Evolutionary conservation across 495 filamentous ascomycete genomes (phyloP).

Genomic region (Penicillium macrosclerotiorum): DNA sequence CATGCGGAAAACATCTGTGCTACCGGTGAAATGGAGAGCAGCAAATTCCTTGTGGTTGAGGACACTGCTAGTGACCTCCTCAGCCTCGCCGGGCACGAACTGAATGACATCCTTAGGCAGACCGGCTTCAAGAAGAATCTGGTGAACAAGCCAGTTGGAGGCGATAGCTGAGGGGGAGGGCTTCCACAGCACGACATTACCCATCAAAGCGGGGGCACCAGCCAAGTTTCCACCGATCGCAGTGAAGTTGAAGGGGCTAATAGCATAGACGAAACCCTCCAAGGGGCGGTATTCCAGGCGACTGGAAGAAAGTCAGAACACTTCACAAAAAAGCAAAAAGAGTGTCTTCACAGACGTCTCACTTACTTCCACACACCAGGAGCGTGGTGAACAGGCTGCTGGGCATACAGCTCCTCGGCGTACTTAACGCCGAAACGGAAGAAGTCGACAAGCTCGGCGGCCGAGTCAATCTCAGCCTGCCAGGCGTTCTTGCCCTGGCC

Average conservation of each 20-base stretch:
- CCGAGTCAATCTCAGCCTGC: conserved; percentile 95
- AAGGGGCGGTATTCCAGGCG: conserved; percentile 78
- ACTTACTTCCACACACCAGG: conserved; percentile 74
- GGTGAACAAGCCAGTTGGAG: conserved; percentile 75
- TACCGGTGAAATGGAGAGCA: conserved; percentile 79
- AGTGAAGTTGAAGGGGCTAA: conserved; percentile 88
- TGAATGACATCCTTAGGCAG: conserved; percentile 78
- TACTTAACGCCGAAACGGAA: conserved; percentile 83
- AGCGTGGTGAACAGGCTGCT: conserved; percentile 75
- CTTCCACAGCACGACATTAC: conserved; percentile 88
- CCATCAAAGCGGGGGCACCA: conserved; percentile 72
- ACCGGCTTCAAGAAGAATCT: conserved; percentile 80
- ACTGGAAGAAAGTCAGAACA: conserved; percentile 29
- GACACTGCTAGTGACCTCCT: conserved; percentile 69
- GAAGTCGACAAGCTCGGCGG: conserved; percentile 89
- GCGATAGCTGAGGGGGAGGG: conserved; percentile 74
- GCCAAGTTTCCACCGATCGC: conserved; percentile 81
- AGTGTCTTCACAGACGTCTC: neutral
- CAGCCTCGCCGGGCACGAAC: conserved; percentile 78
- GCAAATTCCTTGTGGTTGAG: conserved; percentile 70
- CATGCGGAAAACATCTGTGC: conserved; percentile 77
- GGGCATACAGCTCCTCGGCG: conserved; percentile 81
- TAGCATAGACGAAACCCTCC: conserved; percentile 84
- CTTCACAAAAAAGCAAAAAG: neutral
- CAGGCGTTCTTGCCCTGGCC: conserved; percentile 95